Evolutionary conservation across 495 filamentous ascomycete species (phyloP).

Genomic region (Penicillium crystallinum): DNA sequence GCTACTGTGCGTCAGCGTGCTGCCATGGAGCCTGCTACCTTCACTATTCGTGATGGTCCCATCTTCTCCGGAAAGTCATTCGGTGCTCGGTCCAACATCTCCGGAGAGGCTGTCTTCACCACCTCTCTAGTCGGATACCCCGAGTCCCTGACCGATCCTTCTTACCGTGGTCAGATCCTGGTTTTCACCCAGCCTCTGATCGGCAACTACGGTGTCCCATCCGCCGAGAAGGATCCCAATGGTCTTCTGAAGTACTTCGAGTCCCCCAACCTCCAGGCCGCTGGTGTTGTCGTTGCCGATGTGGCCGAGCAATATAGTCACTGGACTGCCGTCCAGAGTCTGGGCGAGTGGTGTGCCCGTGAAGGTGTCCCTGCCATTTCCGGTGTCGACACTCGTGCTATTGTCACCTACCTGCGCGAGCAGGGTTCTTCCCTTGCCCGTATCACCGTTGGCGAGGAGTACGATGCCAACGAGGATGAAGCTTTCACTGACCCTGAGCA

Average conservation of each 20-base stretch:
- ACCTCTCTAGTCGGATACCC: constrained; percentile 92
- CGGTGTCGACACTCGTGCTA: constrained; percentile 92
- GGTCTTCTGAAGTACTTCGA: constrained; percentile 90
- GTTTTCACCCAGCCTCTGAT: constrained; percentile 99
- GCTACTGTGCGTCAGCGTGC: constrained; percentile 66
- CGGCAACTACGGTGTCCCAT: constrained; percentile 96
- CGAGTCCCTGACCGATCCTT: constrained; percentile 97
- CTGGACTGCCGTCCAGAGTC: constrained; percentile 94
- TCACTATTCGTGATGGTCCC: constrained; percentile 92
- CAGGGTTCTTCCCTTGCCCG: constrained; percentile 91
- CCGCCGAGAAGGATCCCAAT: constrained; percentile 65
- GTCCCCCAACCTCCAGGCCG: constrained; percentile 93
- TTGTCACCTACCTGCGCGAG: constrained; percentile 93
- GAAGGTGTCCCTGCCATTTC: constrained; percentile 96
- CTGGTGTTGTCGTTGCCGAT: constrained; percentile 92
- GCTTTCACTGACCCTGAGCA: constrained; percentile 90
- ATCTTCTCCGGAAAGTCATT: constrained; percentile 93
- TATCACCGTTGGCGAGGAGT: constrained; percentile 95
- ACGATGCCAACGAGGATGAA: constrained; percentile 97
- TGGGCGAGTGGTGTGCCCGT: constrained; percentile 89
- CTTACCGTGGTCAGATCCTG: constrained; percentile 96
- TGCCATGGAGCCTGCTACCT: constrained; percentile 76
- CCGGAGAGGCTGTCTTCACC: constrained; percentile 92
- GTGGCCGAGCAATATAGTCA: constrained; percentile 91
- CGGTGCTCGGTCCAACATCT: constrained; percentile 85